A percentile compares a stretch with the other conserved stretches of the same genome.
These are phyloP conservation scores for Trifolium subterraneum DNA, from an alignment of 306 rosid genomes.

Conservation along the genomic window DNA sequence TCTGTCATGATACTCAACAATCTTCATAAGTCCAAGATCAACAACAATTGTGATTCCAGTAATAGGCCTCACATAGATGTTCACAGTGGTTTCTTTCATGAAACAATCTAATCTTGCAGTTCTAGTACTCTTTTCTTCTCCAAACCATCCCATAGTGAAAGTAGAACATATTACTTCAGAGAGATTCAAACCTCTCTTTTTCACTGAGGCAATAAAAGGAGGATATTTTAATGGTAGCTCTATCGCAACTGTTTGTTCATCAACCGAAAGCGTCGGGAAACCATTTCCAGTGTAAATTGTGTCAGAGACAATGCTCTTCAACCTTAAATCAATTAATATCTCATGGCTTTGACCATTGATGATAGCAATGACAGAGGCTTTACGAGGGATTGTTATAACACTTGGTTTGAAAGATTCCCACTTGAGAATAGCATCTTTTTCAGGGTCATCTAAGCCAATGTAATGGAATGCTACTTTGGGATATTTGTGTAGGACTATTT, in stretches of 20 bases:
- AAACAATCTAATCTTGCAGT: slow-evolving; percentile 45
- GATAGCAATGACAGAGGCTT: slow-evolving; percentile 26
- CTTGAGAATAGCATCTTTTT: background rate
- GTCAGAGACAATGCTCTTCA: slow-evolving; percentile 35
- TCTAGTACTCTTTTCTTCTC: slow-evolving; percentile 27
- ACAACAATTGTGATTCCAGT: slow-evolving; percentile 38
- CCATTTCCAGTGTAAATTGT: slow-evolving; percentile 32
- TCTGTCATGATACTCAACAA: slow-evolving; percentile 42
- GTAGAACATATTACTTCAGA: slow-evolving; percentile 47
- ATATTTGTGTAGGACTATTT: slow-evolving; percentile 37
- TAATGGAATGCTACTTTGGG: slow-evolving; percentile 13
- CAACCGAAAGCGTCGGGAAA: slow-evolving; percentile 35
- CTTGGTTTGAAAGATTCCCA: background rate
- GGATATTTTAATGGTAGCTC: slow-evolving; percentile 33
- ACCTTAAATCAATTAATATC: slow-evolving; percentile 25
- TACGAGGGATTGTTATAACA: background rate
- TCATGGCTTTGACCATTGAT: slow-evolving; percentile 36
- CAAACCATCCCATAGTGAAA: slow-evolving; percentile 48
- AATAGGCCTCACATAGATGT: slow-evolving; percentile 46
- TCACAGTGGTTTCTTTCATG: slow-evolving; percentile 36
- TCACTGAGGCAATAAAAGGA: slow-evolving; percentile 39
- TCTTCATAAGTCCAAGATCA: slow-evolving; percentile 39
- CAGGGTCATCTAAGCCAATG: slow-evolving; percentile 8
- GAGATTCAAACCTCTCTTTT: slow-evolving; percentile 48
- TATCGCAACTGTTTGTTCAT: slow-evolving; percentile 29